Evolutionary conservation across 371 early-diverging fungal species (phyloP).

Genomic region (Actinomortierella wolfii): DNA sequence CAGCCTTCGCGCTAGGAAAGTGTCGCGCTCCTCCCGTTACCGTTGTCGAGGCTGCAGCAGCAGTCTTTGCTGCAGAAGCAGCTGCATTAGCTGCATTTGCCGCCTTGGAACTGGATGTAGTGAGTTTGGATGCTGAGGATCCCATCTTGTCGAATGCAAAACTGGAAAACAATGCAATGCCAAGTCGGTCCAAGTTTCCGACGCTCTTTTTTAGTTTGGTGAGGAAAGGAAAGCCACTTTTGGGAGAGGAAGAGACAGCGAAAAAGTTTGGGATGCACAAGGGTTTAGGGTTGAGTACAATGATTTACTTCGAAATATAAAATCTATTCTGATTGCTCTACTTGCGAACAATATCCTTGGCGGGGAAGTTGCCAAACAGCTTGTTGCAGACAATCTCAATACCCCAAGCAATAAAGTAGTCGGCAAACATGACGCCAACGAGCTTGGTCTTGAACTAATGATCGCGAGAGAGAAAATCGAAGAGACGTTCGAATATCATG

Average conservation of each 20-base stretch:
- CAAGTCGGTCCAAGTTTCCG: neutral
- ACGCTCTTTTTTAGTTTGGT: too few relatives aligned
- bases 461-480: neutral
- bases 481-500: too few relatives aligned
- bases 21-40: slow-evolving; percentile 37
- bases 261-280: neutral
- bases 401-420: slow-evolving; percentile 52
- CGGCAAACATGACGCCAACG: slow-evolving; percentile 54
- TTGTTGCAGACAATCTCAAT: slow-evolving; percentile 52
- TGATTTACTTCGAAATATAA: too few relatives aligned
- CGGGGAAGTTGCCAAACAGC: slow-evolving; percentile 56
- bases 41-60: slow-evolving; percentile 9
- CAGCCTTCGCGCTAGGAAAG: slow-evolving; percentile 28
- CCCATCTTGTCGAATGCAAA: slow-evolving; percentile 18
- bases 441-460: slow-evolving; percentile 51
- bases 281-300: too few relatives aligned
- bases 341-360: slow-evolving; percentile 56
- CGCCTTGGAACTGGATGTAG: neutral
- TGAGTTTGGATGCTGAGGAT: slow-evolving; percentile 29
- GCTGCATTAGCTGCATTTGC: too few relatives aligned
- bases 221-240: slow-evolving; percentile 3
- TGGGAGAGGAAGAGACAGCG: neutral
- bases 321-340: slow-evolving; percentile 8
- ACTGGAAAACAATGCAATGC: neutral
- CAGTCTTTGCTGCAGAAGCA: too few relatives aligned